Conservation (phyloP, 805 yeast species). For the Nakazawaea wickerhamii region DNA sequence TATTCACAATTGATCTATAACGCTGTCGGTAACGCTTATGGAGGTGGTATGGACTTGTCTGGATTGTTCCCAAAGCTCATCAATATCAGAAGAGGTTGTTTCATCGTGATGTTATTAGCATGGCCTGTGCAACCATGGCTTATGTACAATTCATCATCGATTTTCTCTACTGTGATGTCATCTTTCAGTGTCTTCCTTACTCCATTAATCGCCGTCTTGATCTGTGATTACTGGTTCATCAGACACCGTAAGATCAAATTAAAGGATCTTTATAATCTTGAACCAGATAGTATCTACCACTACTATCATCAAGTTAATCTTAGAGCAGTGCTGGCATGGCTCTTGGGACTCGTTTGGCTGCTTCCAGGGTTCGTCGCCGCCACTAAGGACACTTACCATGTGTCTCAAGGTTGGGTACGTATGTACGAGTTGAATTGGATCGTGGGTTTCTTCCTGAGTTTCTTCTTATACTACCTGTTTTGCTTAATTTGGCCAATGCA, state of each 20-base stretch:
- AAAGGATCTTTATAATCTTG: slow-evolving; percentile 32
- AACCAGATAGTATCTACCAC: slow-evolving; percentile 30
- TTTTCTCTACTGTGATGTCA: slow-evolving; percentile 30
- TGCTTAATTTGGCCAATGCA: slow-evolving; percentile 32
- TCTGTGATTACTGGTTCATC: slow-evolving; percentile 34
- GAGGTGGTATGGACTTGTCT: slow-evolving; percentile 48
- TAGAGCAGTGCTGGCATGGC: slow-evolving; percentile 34
- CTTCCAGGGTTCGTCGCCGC: slow-evolving; percentile 42
- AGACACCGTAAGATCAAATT: slow-evolving; percentile 34
- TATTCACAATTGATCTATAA: slow-evolving; percentile 35
- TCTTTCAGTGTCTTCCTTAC: slow-evolving; percentile 35
- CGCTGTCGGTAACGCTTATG: slow-evolving; percentile 33
- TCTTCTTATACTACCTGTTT: slow-evolving; percentile 31
- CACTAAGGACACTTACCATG: slow-evolving; percentile 15
- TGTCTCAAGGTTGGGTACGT: slow-evolving; percentile 25
- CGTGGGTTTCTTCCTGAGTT: slow-evolving; percentile 55
- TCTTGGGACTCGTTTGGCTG: slow-evolving; percentile 39
- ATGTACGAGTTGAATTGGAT: slow-evolving; percentile 63
- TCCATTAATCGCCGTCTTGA: slow-evolving; percentile 32
- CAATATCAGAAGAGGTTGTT: slow-evolving; percentile 41
- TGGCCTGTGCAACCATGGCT: slow-evolving; percentile 38
- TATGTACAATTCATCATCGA: slow-evolving; percentile 29
- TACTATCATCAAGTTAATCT: slow-evolving; percentile 37
- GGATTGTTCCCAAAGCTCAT: slow-evolving; percentile 40
- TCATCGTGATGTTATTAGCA: slow-evolving; percentile 29